These are phyloP conservation scores for Oleoguttula mirabilis DNA, from an alignment of 495 filamentous ascomycete genomes.

Conservation along the genomic window DNA sequence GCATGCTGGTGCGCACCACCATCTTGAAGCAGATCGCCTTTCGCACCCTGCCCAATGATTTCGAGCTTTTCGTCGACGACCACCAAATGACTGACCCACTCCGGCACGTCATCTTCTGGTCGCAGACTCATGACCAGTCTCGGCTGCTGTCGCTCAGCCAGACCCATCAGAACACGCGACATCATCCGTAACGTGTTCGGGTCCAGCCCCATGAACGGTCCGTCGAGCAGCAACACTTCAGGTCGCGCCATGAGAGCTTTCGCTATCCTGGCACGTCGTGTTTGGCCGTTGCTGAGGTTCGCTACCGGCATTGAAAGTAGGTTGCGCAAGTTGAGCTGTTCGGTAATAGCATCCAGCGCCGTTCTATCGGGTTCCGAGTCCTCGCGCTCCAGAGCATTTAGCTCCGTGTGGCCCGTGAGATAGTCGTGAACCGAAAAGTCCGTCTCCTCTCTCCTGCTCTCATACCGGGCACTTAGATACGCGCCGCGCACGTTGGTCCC, in stretches of 20 bases:
- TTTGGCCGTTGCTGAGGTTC: constrained; percentile 89
- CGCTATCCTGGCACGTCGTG: constrained; percentile 72
- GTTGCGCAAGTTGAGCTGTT: constrained; percentile 49
- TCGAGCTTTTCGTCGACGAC: constrained; percentile 50
- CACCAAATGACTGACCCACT: constrained; percentile 78
- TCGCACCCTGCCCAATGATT: constrained; percentile 45
- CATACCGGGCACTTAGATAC: constrained; percentile 86
- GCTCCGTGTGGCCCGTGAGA: constrained; percentile 59
- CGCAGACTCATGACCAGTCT: constrained; percentile 65
- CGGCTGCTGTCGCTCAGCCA: constrained; percentile 53
- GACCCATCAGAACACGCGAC: constrained; percentile 51
- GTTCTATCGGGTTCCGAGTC: constrained; percentile 32
- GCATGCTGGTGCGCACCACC: not conserved
- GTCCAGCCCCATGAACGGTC: constrained; percentile 95
- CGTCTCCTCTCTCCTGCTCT: constrained; percentile 70
- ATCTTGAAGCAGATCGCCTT: constrained; percentile 18
- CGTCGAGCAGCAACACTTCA: constrained; percentile 75
- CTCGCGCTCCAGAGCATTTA: constrained; percentile 53
- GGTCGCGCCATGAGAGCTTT: constrained; percentile 67
- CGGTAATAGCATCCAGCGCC: constrained; percentile 47
- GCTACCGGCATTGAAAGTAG: constrained; percentile 69
- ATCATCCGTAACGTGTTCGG: constrained; percentile 60
- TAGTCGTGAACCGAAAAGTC: constrained; percentile 77
- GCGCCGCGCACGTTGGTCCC: constrained; percentile 49
- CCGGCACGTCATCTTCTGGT: constrained; percentile 73